Evolutionary conservation across 345 rosid genomes (phyloP).

Genomic region (Salix arbutifolia): DNA sequence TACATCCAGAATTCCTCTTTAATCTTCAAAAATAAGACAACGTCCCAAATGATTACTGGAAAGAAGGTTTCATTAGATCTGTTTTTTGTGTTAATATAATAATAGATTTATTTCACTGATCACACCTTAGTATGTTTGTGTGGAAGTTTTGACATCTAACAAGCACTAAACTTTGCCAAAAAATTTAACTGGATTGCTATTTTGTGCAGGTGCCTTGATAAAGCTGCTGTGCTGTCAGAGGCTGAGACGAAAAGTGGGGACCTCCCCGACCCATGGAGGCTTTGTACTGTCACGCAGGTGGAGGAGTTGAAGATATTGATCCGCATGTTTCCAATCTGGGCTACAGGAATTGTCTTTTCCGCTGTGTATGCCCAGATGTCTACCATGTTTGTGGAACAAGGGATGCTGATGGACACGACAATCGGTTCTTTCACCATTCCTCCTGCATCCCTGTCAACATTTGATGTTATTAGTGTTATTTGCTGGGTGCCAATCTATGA

Average conservation of each 20-base stretch:
- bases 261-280: slow-evolving; percentile 62
- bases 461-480: slow-evolving; percentile 73
- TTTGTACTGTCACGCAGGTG: slow-evolving; percentile 89
- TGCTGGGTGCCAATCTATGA: slow-evolving; percentile 90
- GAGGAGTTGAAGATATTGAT: slow-evolving; percentile 89
- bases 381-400: slow-evolving; percentile 92
- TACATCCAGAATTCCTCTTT: not conserved
- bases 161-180: not conserved
- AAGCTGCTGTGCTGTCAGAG: slow-evolving; percentile 75
- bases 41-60: not conserved
- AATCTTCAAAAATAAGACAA: not conserved
- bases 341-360: slow-evolving; percentile 75
- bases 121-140: not conserved
- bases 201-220: slow-evolving; percentile 77
- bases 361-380: slow-evolving; percentile 88
- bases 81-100: not conserved
- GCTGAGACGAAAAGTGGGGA: slow-evolving; percentile 54
- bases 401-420: slow-evolving; percentile 74
- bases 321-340: slow-evolving; percentile 96
- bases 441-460: slow-evolving; percentile 79
- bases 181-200: not conserved
- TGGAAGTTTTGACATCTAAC: not conserved
- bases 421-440: slow-evolving; percentile 85
- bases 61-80: not conserved
- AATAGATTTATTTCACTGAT: not conserved